Conservation (phyloP, 179 eudicot species). For the Carnegiea gigantea region DNA sequence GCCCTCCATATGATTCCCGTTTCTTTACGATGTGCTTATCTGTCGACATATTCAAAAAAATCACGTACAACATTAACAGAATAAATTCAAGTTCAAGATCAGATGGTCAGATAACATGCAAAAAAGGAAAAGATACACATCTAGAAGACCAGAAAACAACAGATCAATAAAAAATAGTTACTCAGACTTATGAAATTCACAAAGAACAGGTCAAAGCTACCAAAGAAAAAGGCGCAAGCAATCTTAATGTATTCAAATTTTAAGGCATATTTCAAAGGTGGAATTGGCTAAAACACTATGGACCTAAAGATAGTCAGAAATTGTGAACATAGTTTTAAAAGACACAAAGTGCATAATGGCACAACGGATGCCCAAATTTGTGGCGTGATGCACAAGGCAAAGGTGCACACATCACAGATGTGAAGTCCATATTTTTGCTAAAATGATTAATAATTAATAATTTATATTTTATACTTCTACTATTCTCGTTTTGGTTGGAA, state of each 20-base stretch:
- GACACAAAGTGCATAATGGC: background rate
- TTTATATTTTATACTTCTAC: background rate
- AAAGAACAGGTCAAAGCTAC: background rate
- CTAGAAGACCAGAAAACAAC: background rate
- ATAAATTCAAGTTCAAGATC: background rate
- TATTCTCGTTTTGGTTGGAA: background rate
- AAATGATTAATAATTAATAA: background rate
- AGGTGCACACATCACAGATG: background rate
- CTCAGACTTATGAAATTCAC: background rate
- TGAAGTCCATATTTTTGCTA: background rate
- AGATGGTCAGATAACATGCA: background rate
- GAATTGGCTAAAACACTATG: background rate
- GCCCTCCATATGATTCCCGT: constrained; percentile 39
- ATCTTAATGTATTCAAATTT: background rate
- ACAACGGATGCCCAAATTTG: background rate
- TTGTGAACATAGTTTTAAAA: background rate
- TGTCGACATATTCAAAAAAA: constrained; percentile 25
- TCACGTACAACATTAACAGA: background rate
- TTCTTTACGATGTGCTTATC: constrained; percentile 40
- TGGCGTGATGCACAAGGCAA: background rate
- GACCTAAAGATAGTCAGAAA: background rate
- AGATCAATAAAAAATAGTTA: background rate
- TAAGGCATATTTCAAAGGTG: background rate
- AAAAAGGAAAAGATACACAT: background rate
- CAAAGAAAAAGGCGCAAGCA: background rate